A percentile compares a stretch with the other conserved stretches of the same genome.
phyloP scores from a whole-genome alignment of 2,329 filamentous ascomycete genomes.

The Aureobasidium mangrovei region DNA sequence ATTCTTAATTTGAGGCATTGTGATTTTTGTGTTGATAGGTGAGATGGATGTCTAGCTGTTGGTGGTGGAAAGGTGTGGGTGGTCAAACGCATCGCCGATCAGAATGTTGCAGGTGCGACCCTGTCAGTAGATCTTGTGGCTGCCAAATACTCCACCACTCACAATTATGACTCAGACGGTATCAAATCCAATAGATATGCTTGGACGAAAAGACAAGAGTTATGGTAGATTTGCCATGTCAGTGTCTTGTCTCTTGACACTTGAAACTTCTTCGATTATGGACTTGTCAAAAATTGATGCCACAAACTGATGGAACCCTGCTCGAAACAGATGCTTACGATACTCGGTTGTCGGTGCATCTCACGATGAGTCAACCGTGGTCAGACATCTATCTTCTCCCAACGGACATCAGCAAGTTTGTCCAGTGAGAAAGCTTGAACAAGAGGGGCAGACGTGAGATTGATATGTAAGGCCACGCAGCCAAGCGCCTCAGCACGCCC shows the following conservation, averaged over 20 bases:
- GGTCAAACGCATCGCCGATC: not conserved
- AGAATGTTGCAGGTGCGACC: not conserved
- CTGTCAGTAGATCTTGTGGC: not conserved
- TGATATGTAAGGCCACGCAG: conserved; percentile 1
- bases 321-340: too few species aligned
- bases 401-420: not conserved
- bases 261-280: too few species aligned
- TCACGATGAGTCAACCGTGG: not conserved
- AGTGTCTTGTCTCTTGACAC: too few species aligned
- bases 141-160: not conserved
- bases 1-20: not conserved
- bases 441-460: not conserved
- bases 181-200: too few species aligned
- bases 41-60: not conserved
- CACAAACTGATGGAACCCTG: too few species aligned
- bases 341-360: too few species aligned
- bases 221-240: too few species aligned
- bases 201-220: too few species aligned
- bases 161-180: too few species aligned
- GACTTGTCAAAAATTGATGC: too few species aligned
- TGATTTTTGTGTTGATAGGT: not conserved
- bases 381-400: not conserved
- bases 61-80: not conserved
- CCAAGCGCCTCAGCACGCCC: conserved; percentile 1
- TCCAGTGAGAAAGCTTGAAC: not conserved